Base-by-base conservation (phyloP, 2,329 filamentous ascomycete species). In the Curvularia hawaiiensis region DNA sequence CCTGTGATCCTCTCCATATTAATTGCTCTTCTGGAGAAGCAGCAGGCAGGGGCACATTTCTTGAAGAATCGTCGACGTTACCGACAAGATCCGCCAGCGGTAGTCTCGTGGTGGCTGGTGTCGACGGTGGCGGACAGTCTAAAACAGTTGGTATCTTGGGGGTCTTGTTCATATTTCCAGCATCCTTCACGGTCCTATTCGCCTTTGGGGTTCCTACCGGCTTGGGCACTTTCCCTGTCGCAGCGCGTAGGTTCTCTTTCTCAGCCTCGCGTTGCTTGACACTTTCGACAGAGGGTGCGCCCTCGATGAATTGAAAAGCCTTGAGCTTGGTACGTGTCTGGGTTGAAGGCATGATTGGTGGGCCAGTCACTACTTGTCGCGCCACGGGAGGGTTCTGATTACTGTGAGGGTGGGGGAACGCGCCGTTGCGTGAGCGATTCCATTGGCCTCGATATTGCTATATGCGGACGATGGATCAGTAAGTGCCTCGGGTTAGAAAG, bases 1-100 rank as follows among this genome's bases (percentile, higher is more conserved):
- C 78, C 61, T 79, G 80, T 12, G 79, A 79, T 14, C 73, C 72
- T 40, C 85, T 82, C 86, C 86, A 88, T 48, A 81, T 79, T 44
- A 88, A 79, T 66, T 85, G 83, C 60, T 88, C 86, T 61, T 86
- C 83, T 0, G 85, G 86, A 1, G 85, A 86, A 18, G 78, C 70
- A n/a, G 78, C 73, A 20, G 81, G 78, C 50, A 77, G 78, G 26
- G 78, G 75, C n/a, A 77, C 76, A 56, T 78, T 77, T 63, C 79
- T 81, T 38, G 80, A 78, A 10, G 79, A 79, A 66, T 86, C 84
- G 69, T 88, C 85, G 47, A 81, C 80, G 68, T 86, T 85, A 60
- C 84, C 84, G 45, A 88, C 84, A 31, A 88, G 76, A 60, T 88
- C 85, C 31, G 84, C 84, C 12, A 88, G 75, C 24, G 85, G 84